Conservation (phyloP, 352 stramenopile genomes). For the Globisporangium mamillatum region DNA sequence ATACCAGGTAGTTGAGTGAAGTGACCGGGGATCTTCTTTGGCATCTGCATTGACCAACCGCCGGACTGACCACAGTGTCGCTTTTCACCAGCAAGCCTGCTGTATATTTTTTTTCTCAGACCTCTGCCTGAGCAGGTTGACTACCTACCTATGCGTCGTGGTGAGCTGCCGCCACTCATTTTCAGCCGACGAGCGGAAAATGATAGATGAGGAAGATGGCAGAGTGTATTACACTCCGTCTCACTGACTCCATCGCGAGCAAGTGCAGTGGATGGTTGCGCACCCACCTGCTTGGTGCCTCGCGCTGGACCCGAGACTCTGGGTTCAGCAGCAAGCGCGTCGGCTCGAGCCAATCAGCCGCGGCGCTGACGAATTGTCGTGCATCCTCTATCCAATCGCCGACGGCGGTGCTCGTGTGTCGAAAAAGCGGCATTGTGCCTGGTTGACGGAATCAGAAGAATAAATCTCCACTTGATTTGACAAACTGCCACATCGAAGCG, state of each 20-base stretch:
- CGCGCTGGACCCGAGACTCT: neutral
- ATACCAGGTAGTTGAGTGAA: no score
- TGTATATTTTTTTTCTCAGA: neutral
- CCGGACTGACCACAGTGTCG: neutral
- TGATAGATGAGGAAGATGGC: neutral
- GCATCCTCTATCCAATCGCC: neutral
- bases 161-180: neutral
- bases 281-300: neutral
- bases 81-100: neutral
- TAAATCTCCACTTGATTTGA: neutral
- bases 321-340: neutral
- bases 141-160: neutral
- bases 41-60: no score
- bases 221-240: neutral
- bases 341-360: neutral
- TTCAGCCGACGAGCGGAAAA: neutral
- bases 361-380: neutral
- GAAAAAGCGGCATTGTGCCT: neutral
- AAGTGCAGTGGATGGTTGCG: neutral
- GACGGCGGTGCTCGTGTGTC: neutral
- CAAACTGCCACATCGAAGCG: neutral
- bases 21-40: no score
- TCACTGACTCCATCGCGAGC: neutral
- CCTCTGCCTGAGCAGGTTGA: no score
- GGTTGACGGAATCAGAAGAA: neutral